Evolutionary conservation across 805 yeast species (phyloP).

Genomic region (Candida sonorensis): DNA sequence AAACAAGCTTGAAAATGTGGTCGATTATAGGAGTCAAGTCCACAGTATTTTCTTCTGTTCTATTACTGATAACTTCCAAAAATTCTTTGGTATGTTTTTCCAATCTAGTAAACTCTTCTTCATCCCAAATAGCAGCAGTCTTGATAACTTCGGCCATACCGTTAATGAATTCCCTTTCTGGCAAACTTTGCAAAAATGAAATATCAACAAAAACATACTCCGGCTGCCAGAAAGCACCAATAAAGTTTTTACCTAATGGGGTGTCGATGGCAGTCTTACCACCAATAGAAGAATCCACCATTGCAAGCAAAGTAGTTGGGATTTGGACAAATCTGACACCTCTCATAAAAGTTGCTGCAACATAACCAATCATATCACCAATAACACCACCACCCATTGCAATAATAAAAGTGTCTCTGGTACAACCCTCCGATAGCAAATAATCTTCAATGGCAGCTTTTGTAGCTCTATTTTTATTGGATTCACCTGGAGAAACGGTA

Average conservation of each 20-base stretch:
- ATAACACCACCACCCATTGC: conserved; percentile 99
- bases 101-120: conserved; percentile 74
- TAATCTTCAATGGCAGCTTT: conserved; percentile 93
- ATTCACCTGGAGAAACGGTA: conserved; percentile 87
- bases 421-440: conserved; percentile 75
- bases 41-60: conserved; percentile 38
- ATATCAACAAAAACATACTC: conserved; percentile 81
- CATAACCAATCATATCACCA: conserved; percentile 98
- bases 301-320: conserved; percentile 88
- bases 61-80: conserved; percentile 52
- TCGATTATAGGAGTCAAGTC: conserved; percentile 65
- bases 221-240: conserved; percentile 99
- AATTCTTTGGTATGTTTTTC: conserved; percentile 70
- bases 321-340: conserved; percentile 92
- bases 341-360: conserved; percentile 99
- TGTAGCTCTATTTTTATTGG: conserved; percentile 79
- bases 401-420: conserved; percentile 88
- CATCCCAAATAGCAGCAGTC: conserved; percentile 98
- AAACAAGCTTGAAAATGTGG: conserved; percentile 70
- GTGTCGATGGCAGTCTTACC: conserved; percentile 99
- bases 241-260: conserved; percentile 88
- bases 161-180: conserved; percentile 89
- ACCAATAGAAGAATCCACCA: conserved; percentile 98
- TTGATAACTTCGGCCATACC: conserved; percentile 98
- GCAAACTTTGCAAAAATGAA: conserved; percentile 78